Conservation (phyloP, 2,329 filamentous ascomycete genomes). For the Colletotrichum orchidophilum region DNA sequence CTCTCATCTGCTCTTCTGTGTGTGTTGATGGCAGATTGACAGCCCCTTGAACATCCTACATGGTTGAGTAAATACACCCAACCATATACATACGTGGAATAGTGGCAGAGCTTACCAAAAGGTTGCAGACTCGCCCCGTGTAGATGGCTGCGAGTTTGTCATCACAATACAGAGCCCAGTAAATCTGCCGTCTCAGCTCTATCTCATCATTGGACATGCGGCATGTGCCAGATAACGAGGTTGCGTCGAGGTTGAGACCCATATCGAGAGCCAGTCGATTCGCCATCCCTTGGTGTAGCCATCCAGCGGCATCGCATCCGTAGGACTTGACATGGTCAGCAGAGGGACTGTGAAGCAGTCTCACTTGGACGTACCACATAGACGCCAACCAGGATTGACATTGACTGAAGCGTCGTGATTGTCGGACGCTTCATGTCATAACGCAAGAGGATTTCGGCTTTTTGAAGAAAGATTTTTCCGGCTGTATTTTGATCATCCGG, state of each 20-base stretch:
- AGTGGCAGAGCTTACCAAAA: constrained; percentile 40
- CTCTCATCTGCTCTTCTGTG: constrained; percentile 10
- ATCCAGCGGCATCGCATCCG: constrained; percentile 46
- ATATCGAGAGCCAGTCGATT: constrained; percentile 47
- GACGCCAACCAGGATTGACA: constrained; percentile 43
- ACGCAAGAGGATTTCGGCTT: constrained; percentile 37
- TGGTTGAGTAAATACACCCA: neutral
- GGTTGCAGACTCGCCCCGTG: constrained; percentile 46
- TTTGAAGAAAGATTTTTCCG: constrained; percentile 42
- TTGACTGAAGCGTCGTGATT: constrained; percentile 48
- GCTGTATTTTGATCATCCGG: constrained; percentile 45
- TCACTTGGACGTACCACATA: constrained; percentile 36
- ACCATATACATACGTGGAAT: neutral
- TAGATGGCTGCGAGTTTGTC: constrained; percentile 47
- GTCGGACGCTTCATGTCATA: constrained; percentile 41
- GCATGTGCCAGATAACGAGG: constrained; percentile 38
- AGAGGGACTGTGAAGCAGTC: fast-evolving
- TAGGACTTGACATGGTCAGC: constrained; percentile 39
- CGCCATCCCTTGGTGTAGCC: constrained; percentile 50
- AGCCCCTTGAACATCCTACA: constrained; percentile 42
- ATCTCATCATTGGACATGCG: constrained; percentile 40
- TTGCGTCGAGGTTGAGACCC: constrained; percentile 47
- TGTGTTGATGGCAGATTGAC: constrained; percentile 39
- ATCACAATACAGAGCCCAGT: constrained; percentile 47
- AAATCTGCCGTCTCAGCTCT: constrained; percentile 45